phyloP scores from a whole-genome alignment of 805 yeast species.

The Pichia ethanolica region DNA sequence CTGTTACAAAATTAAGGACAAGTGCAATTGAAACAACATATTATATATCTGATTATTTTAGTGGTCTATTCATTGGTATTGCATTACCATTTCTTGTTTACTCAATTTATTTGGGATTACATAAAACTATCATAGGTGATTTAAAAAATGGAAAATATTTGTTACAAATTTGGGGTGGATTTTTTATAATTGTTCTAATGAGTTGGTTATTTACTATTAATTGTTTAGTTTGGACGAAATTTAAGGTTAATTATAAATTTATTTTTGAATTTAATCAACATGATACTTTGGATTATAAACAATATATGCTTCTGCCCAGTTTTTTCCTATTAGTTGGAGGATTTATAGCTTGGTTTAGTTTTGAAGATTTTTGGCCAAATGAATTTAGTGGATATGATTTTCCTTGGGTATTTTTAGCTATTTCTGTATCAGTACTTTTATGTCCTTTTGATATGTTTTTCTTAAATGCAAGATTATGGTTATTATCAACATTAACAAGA shows the following conservation, averaged over 20 bases:
- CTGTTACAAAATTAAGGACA: conserved; percentile 62
- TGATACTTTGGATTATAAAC: conserved; percentile 55
- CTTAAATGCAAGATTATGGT: conserved; percentile 69
- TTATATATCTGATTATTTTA: conserved; percentile 42
- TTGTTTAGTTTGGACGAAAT: conserved; percentile 64
- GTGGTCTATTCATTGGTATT: conserved; percentile 67
- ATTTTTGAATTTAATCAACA: conserved; percentile 81
- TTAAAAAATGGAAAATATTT: conserved; percentile 53
- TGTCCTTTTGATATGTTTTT: conserved; percentile 56
- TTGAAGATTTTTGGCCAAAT: conserved; percentile 58
- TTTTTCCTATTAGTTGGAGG: conserved; percentile 48
- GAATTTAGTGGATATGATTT: conserved; percentile 58
- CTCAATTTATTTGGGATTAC: conserved; percentile 41
- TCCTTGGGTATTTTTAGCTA: conserved; percentile 72
- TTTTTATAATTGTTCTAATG: conserved; percentile 57
- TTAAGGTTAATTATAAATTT: conserved; percentile 81
- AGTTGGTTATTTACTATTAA: conserved; percentile 58
- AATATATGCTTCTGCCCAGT: conserved; percentile 60
- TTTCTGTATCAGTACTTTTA: conserved; percentile 39
- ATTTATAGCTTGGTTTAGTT: conserved; percentile 69
- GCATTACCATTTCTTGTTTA: conserved; percentile 61
- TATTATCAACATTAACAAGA: conserved; percentile 63
- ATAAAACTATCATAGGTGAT: conserved; percentile 29
- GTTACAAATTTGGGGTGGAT: conserved; percentile 91
- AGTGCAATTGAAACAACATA: conserved; percentile 33